Base-by-base conservation (phyloP, 768 basidiomycete species). In the Lactarius vividus region DNA sequence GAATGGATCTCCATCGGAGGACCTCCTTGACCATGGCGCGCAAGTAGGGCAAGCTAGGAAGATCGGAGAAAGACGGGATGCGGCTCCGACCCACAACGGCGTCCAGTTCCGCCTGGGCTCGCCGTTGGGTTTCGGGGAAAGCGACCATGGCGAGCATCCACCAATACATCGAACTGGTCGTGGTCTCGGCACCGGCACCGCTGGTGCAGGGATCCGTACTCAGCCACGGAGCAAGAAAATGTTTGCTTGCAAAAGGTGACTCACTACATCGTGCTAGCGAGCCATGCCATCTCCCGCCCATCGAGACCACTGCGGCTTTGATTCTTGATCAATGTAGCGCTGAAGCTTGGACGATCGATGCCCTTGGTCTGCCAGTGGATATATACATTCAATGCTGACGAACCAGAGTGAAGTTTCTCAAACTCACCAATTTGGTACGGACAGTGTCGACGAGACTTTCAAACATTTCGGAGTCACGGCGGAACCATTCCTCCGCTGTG, bases 261-360 rank as follows among this genome's bases (percentile, higher is more conserved):
- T 63, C 26, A 72, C 71, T 71, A 70, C 71, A 72, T 69, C 3
- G 63, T 72, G 40, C 70, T 71, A 13, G 67, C 70, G 61, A 72
- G 67, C 71, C 71, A 72, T 3, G 71, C 71, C 53, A 57, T 46
- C 57, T 72, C 67, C 35, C 37, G 58, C 29, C 26, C 62, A 29
- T 42, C 49, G 35, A 72, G 70, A 5, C 63, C 70, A 29, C 29
- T 53, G 18, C 64, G 69, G 20, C 26, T 42, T 53, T 69, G 62
- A 20, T 44, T 63, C 52, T 66, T 59, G 49, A 71, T 60, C 29
- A 72, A 28, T 13, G 62, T 61, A 13, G 67, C 64, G 26, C 59
- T 52, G 15, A 72, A 60, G 6, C 62, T 69, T 6, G 68, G 66
- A 10, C 55, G 57, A 52, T 67, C 68, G 26, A 67, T 63, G 8